phyloP scores from a whole-genome alignment of 1,284 basidiomycete species.

The Rhizoctonia solani region DNA sequence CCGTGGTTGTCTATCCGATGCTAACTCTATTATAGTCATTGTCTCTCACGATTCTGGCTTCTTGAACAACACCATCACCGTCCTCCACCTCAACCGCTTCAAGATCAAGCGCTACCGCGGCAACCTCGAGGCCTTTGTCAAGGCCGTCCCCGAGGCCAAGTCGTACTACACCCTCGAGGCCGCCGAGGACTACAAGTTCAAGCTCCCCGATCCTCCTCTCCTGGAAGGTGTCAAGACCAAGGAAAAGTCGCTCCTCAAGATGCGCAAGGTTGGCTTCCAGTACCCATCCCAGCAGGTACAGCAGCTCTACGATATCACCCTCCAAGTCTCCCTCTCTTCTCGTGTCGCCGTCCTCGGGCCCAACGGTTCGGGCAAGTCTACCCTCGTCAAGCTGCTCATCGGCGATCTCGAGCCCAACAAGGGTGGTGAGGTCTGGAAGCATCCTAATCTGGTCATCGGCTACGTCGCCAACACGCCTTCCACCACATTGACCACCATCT shows the following conservation, averaged over 20 bases:
- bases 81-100: conserved; percentile 99
- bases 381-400: conserved; percentile 97
- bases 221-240: conserved; percentile 99
- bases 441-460: conserved; percentile 98
- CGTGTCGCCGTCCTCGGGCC: conserved; percentile 96
- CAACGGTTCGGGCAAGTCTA: conserved; percentile 98
- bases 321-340: conserved; percentile 95
- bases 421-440: conserved; percentile 97
- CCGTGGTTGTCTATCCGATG: conserved; percentile 39
- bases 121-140: conserved; percentile 96
- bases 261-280: conserved; percentile 97
- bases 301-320: conserved; percentile 92
- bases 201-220: conserved; percentile 92
- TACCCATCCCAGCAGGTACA: conserved; percentile 85
- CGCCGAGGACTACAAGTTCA: conserved; percentile 95
- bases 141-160: conserved; percentile 95
- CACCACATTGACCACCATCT: conserved; percentile 98
- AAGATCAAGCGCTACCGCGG: conserved; percentile 97
- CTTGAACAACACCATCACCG: conserved; percentile 98
- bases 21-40: conserved; percentile 61
- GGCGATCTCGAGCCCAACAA: conserved; percentile 97
- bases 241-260: conserved; percentile 96
- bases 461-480: conserved; percentile 99
- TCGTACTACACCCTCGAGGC: conserved; percentile 96
- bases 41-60: conserved; percentile 99